These are phyloP conservation scores for Westerdykella sp. DNA, from an alignment of 2,329 filamentous ascomycete species.

Conservation along the genomic window DNA sequence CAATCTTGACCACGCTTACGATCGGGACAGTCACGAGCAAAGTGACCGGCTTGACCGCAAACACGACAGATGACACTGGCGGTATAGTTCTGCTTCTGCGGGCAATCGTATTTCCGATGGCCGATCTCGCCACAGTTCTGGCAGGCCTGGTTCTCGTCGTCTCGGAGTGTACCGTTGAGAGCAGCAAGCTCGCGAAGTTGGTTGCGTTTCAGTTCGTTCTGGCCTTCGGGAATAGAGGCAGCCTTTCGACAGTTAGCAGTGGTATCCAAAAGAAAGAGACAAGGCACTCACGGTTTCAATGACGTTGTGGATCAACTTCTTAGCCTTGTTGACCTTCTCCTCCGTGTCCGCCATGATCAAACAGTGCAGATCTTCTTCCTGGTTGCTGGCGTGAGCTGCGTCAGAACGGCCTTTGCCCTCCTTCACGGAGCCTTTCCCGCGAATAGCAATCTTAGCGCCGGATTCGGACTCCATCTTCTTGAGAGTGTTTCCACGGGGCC, in stretches of 20 bases:
- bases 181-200: conserved; percentile 96
- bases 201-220: conserved; percentile 98
- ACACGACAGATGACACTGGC: conserved; percentile 98
- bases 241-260: conserved; percentile 55
- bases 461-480: conserved; percentile 99
- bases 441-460: conserved; percentile 96
- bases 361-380: conserved; percentile 98
- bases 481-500: conserved; percentile 97
- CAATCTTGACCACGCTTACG: conserved; percentile 84
- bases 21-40: conserved; percentile 97
- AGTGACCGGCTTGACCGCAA: conserved; percentile 95
- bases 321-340: conserved; percentile 99
- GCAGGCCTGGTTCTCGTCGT: conserved; percentile 98
- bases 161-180: conserved; percentile 96
- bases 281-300: conserved; percentile 82
- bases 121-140: conserved; percentile 99
- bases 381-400: conserved; percentile 97
- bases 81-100: conserved; percentile 96
- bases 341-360: conserved; percentile 99
- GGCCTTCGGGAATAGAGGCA: conserved; percentile 95
- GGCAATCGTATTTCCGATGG: conserved; percentile 97
- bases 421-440: conserved; percentile 98
- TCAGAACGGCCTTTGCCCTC: conserved; percentile 99
- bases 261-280: background rate
- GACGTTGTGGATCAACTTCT: conserved; percentile 95